Evolutionary conservation across 169 alveolate species (phyloP), one percentile per base, ranked within the genome.

Genomic region (Cryptosporidium canis): DNA sequence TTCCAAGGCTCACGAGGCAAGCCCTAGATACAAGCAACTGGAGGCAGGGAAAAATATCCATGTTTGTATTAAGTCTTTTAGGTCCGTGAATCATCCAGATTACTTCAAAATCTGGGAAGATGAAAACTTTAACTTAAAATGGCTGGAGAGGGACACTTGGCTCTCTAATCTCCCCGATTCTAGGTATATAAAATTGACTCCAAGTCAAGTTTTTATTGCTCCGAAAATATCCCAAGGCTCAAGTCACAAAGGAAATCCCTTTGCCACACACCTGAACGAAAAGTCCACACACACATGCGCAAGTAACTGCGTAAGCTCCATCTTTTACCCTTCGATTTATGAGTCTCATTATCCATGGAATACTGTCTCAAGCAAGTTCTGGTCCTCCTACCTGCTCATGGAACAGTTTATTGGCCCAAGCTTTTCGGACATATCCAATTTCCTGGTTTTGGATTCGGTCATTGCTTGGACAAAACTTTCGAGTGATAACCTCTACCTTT

Each of bases 381-480:
- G 87, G 87, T 77, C 87, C 14, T 77, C 87, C 24, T 77, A 55
- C 12, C 37, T 77, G 27, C 24, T 77, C 8, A 77, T 77, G 87
- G 77, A 58, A 41, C 31, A 45, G 39, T 58, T 77, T 27, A 9
- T n/a, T 9, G 87, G 87, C 27, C 77, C 72, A 39, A 77, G 77
- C 8, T 24, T 77, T 39, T 39, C 72, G 9, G 72, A 77, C 61
- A 21, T 77, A 16, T 55, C 71, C 56, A 58, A 41, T 3, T 77
- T 43, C 33, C 66, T 77, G 21, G 33, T 41, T 43, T n/a, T 24
- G n/a, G 63, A 77, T 8, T 39, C 51, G 8, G 87, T 77, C 11
- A 39, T 77, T 58, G 37, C 55, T 77, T 77, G 87, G 87, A 58
- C 31, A 24, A 55, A 53, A 21, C 39, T 35, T 39, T 77, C 87